Evolutionary conservation across 305 asterid genomes (phyloP).

Genomic region (Petunia hybrid): DNA sequence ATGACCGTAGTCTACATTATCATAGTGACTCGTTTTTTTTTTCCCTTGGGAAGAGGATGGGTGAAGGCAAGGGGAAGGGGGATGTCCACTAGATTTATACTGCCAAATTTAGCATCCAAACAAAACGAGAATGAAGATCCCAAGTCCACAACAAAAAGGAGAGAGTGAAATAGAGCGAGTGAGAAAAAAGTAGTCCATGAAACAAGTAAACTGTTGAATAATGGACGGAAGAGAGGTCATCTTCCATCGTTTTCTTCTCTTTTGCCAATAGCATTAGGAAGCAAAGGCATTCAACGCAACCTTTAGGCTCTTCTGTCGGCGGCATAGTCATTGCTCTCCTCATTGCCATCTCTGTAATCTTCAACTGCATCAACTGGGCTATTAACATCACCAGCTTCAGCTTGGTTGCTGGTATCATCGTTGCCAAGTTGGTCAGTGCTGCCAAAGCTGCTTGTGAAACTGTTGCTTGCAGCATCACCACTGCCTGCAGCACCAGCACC

Average conservation of each 20-base stretch:
- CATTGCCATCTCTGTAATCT: constrained; percentile 36
- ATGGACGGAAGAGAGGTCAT: neutral
- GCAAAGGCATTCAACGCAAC: neutral
- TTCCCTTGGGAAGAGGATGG: neutral
- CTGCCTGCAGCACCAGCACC: constrained; percentile 11
- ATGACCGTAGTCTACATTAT: no score
- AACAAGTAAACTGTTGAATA: constrained; percentile 14
- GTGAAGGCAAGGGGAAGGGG: neutral
- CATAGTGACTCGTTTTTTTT: neutral
- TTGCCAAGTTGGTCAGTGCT: constrained; percentile 36
- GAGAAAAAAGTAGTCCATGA: neutral
- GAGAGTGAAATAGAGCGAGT: neutral
- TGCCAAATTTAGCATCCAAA: constrained; percentile 11
- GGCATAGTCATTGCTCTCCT: constrained; percentile 36
- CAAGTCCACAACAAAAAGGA: neutral
- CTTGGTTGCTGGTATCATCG: constrained; percentile 22
- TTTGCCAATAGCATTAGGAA: neutral
- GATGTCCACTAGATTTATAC: constrained; percentile 30
- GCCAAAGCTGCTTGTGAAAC: constrained; percentile 16
- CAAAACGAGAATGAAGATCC: neutral
- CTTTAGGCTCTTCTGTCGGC: constrained; percentile 50
- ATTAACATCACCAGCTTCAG: constrained; percentile 25
- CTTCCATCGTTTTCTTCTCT: constrained; percentile 20
- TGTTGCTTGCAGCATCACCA: constrained; percentile 28
- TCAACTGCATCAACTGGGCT: constrained; percentile 32